Conservation (phyloP, 495 filamentous ascomycete species). For the Daldinia caldariorum region DNA sequence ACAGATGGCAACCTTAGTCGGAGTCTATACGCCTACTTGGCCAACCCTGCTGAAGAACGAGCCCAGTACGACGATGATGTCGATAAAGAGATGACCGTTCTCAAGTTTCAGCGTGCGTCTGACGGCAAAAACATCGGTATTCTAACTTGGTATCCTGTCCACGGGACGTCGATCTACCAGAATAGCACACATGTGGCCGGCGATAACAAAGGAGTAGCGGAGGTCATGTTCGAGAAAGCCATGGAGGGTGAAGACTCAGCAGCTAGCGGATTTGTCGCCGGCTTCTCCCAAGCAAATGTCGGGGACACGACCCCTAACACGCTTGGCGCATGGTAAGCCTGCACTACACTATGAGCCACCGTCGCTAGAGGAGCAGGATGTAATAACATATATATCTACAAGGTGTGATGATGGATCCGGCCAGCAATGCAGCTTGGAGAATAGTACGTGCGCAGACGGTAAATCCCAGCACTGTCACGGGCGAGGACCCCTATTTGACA, state of each 20-base stretch:
- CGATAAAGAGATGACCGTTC: constrained; percentile 86
- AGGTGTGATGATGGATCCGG: constrained; percentile 76
- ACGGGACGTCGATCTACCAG: constrained; percentile 88
- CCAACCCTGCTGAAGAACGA: constrained; percentile 84
- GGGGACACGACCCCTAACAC: constrained; percentile 93
- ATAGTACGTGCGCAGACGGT: constrained; percentile 80
- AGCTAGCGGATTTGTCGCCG: constrained; percentile 77
- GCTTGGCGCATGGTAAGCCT: constrained; percentile 70
- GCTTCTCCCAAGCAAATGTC: constrained; percentile 93
- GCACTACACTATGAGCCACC: neutral
- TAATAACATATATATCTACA: constrained; percentile 12
- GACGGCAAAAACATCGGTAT: constrained; percentile 76
- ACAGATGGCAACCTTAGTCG: constrained; percentile 84
- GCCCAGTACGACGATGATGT: constrained; percentile 73
- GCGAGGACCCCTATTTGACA: constrained; percentile 77
- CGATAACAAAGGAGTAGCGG: constrained; percentile 95
- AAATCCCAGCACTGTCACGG: constrained; percentile 81
- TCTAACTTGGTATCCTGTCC: constrained; percentile 91
- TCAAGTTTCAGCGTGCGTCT: constrained; percentile 74
- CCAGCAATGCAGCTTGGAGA: constrained; percentile 70
- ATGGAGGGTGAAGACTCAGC: constrained; percentile 59
- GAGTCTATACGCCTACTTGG: constrained; percentile 86
- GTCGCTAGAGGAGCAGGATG: neutral
- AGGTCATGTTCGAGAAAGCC: constrained; percentile 82
- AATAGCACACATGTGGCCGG: constrained; percentile 95